phyloP scores from a whole-genome alignment of 2,329 filamentous ascomycete species.

The Coniochaeta prunicola region DNA sequence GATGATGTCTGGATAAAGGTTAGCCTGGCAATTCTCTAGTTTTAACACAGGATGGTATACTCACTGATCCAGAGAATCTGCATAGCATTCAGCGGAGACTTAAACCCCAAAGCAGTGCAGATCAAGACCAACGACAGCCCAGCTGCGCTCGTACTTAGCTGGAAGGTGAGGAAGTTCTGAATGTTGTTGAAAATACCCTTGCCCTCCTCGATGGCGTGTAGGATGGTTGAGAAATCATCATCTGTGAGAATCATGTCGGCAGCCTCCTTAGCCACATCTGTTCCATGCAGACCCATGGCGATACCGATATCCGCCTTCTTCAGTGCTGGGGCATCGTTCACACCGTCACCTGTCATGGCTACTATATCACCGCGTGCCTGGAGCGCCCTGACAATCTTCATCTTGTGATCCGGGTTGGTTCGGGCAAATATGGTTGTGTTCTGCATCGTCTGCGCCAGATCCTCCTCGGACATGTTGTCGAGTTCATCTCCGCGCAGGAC shows the following conservation, averaged over 20 bases:
- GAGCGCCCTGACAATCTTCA: conserved; percentile 90
- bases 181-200: conserved; percentile 99
- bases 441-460: conserved; percentile 76
- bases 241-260: conserved; percentile 91
- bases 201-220: conserved; percentile 94
- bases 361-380: conserved; percentile 93
- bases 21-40: not conserved
- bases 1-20: conserved; percentile 81
- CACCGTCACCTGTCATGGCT: conserved; percentile 97
- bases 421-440: conserved; percentile 92
- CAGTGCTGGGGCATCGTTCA: conserved; percentile 92
- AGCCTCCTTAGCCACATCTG: conserved; percentile 93
- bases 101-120: conserved; percentile 87
- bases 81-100: conserved; percentile 96
- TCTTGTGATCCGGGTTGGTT: conserved; percentile 94
- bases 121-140: conserved; percentile 85
- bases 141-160: conserved; percentile 93
- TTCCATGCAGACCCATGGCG: conserved; percentile 90
- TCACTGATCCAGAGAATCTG: conserved; percentile 99
- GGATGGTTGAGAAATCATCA: conserved; percentile 84
- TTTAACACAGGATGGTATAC: conserved; percentile 20
- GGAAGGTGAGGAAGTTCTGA: conserved; percentile 98
- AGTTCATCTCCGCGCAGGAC: conserved; percentile 87
- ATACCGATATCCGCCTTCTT: conserved; percentile 98
- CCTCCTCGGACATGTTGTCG: conserved; percentile 82